Percentiles rank a stretch among this genome's conserved stretches.
Evolutionary conservation across 2,329 filamentous ascomycete genomes (phyloP).

Genomic region (Exserohilum rostratum): DNA sequence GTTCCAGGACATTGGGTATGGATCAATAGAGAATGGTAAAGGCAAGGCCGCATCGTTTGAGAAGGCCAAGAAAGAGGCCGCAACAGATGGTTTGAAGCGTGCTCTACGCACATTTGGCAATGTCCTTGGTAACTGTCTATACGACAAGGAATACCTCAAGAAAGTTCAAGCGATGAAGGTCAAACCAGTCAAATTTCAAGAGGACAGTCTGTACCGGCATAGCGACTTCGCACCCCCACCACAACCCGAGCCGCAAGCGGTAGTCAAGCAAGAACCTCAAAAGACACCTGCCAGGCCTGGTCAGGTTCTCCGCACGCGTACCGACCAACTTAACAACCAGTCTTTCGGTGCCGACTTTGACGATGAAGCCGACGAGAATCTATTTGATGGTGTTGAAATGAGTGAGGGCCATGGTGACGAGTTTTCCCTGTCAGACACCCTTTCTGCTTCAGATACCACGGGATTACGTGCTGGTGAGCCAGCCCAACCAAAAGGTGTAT

Average conservation of each 20-base stretch:
- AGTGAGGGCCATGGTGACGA: slow-evolving; percentile 68
- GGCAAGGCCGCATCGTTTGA: slow-evolving; percentile 96
- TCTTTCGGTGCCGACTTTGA: slow-evolving; percentile 55
- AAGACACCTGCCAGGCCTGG: slow-evolving; percentile 32
- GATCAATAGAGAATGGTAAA: slow-evolving; percentile 94
- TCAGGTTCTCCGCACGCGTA: slow-evolving; percentile 33
- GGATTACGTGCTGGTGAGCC: slow-evolving; percentile 18
- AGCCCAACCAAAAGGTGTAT: slow-evolving; percentile 22
- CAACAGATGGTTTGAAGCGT: slow-evolving; percentile 91
- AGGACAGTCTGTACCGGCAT: slow-evolving; percentile 81
- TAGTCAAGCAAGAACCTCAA: slow-evolving; percentile 38
- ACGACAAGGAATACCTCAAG: slow-evolving; percentile 91
- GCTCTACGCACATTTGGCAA: slow-evolving; percentile 92
- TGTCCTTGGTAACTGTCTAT: slow-evolving; percentile 96
- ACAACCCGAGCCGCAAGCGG: slow-evolving; percentile 39
- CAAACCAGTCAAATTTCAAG: slow-evolving; percentile 76
- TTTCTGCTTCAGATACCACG: slow-evolving; percentile 23
- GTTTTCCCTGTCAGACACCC: slow-evolving; percentile 35
- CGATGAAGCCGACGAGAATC: slow-evolving; percentile 62
- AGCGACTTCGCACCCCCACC: slow-evolving; percentile 66
- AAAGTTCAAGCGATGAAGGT: slow-evolving; percentile 91
- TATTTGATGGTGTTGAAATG: slow-evolving; percentile 63
- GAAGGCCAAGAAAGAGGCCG: slow-evolving; percentile 98
- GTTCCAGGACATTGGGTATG: slow-evolving; percentile 85
- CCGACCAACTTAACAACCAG: slow-evolving; percentile 40